Evolutionary conservation across 305 asterid species (phyloP).

Genomic region (Fraxinus ornus): DNA sequence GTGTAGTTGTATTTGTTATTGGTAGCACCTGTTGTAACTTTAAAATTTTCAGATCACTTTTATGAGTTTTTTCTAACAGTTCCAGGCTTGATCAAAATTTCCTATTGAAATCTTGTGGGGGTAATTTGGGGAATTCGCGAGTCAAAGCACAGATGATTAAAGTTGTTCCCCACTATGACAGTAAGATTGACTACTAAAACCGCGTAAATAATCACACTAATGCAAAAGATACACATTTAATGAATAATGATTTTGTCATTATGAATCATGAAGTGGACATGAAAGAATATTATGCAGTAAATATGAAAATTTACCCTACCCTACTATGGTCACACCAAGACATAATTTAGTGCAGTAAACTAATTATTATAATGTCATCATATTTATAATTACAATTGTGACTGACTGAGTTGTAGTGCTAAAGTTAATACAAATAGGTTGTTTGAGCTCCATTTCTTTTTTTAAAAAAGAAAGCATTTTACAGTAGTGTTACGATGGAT

Average conservation of each 20-base stretch:
- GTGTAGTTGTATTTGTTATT: slow-evolving; percentile 15
- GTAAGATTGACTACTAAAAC: neutral
- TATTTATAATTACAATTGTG: neutral
- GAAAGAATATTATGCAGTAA: neutral
- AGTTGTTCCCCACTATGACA: slow-evolving; percentile 6
- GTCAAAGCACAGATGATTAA: slow-evolving; percentile 3
- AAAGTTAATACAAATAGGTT: neutral
- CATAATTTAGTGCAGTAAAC: neutral
- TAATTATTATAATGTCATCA: neutral
- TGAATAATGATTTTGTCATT: neutral
- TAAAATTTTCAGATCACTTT: slow-evolving; percentile 14
- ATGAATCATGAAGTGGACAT: neutral
- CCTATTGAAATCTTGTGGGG: neutral
- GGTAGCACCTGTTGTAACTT: slow-evolving; percentile 18
- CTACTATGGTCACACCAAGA: neutral
- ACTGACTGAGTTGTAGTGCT: neutral
- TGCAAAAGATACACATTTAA: neutral
- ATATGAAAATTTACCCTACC: neutral
- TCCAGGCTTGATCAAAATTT: neutral
- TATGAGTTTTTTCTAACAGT: slow-evolving; percentile 15
- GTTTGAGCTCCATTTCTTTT: neutral
- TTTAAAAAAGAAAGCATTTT: neutral
- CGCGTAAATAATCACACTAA: neutral
- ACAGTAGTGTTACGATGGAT: too few species aligned
- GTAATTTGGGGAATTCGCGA: neutral